These are phyloP conservation scores for Pholiota microspora DNA, from an alignment of 768 basidiomycete genomes.

Conservation along the genomic window DNA sequence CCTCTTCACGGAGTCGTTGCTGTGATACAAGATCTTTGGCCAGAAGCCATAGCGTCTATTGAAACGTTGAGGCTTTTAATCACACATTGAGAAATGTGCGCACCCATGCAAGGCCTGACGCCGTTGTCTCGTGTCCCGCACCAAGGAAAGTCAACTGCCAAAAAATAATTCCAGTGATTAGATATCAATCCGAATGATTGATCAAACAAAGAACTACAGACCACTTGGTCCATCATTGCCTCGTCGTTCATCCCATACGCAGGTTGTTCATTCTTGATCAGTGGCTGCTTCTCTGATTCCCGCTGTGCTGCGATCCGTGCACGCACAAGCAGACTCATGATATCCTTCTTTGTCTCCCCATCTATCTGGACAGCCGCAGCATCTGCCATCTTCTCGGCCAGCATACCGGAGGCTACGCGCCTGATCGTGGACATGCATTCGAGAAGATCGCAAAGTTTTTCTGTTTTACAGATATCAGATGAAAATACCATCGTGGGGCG, in stretches of 20 bases:
- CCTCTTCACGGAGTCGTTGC: constrained; percentile 49
- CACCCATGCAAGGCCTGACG: constrained; percentile 49
- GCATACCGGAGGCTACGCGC: constrained; percentile 36
- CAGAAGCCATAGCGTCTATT: constrained; percentile 48
- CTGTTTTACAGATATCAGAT: not conserved
- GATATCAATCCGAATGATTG: too few species aligned
- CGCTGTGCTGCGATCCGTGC: constrained; percentile 23
- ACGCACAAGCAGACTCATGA: constrained; percentile 50
- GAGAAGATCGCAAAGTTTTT: constrained; percentile 22
- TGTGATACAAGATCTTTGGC: constrained; percentile 50
- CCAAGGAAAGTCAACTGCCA: not conserved
- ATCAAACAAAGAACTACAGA: constrained; percentile 18
- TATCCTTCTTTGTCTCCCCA: constrained; percentile 42
- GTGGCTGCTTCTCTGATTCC: constrained; percentile 7
- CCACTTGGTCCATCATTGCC: constrained; percentile 53
- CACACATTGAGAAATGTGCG: constrained; percentile 5
- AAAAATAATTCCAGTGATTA: too few species aligned
- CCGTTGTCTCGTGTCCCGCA: constrained; percentile 43
- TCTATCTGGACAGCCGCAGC: constrained; percentile 26
- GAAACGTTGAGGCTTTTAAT: constrained; percentile 8
- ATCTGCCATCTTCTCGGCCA: constrained; percentile 39
- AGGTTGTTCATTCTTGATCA: constrained; percentile 27
- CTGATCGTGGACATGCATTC: constrained; percentile 43
- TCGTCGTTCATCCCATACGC: constrained; percentile 43
- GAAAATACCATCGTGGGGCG: not conserved